phyloP scores from a whole-genome alignment of 176 grass and related monocot genomes.

The Leersia perrieri region DNA sequence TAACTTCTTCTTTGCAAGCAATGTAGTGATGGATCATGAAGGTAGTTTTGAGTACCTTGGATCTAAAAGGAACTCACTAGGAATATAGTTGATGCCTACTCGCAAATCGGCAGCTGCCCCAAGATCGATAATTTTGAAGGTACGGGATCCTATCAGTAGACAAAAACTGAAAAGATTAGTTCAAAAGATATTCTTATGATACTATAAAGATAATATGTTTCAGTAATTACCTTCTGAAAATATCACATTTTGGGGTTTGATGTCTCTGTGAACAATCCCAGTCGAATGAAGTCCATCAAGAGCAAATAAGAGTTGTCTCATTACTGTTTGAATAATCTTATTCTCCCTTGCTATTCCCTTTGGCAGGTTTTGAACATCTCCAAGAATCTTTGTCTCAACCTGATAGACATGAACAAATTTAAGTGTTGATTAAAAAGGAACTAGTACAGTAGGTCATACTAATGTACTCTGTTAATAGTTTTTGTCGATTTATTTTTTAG shows the following conservation, averaged over 20 bases:
- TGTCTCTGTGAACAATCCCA: conserved; percentile 93
- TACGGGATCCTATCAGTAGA: conserved; percentile 50
- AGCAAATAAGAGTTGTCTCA: conserved; percentile 95
- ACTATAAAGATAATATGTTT: background rate
- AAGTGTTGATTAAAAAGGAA: conserved; percentile 5
- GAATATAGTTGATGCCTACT: conserved; percentile 98
- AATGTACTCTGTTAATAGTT: background rate
- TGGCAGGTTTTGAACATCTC: conserved; percentile 74
- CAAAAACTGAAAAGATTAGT: conserved; percentile 1
- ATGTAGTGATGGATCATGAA: background rate
- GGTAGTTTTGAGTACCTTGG: conserved; percentile 64
- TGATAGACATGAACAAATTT: conserved; percentile 34
- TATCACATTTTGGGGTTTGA: conserved; percentile 99
- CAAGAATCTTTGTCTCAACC: conserved; percentile 98
- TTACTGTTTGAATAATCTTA: conserved; percentile 89
- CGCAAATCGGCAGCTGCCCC: conserved; percentile 94
- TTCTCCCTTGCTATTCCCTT: conserved; percentile 89
- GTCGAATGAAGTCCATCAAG: conserved; percentile 95
- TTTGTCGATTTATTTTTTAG: background rate
- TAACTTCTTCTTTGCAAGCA: background rate
- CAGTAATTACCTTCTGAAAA: conserved; percentile 82
- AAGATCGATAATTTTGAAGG: conserved; percentile 99
- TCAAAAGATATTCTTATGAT: background rate
- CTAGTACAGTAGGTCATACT: background rate
- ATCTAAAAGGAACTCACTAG: conserved; percentile 96